Percentiles rank a stretch among this genome's conserved stretches.
Evolutionary conservation across 177 flowering plant genomes (phyloP).

Genomic region (Vitis hybrid): DNA sequence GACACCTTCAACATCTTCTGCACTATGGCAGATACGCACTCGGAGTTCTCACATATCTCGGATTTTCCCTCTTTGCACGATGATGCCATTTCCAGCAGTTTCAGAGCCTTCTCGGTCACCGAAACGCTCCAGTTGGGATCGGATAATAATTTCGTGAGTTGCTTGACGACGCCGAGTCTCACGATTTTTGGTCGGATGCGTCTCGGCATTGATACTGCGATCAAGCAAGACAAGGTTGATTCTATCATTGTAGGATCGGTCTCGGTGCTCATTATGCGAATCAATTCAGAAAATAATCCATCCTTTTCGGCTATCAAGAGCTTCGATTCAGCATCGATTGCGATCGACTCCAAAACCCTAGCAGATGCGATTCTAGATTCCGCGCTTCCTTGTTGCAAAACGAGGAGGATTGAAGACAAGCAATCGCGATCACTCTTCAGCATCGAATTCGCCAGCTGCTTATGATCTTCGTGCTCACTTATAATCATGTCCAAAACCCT

Average conservation of each 20-base stretch:
- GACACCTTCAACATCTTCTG: constrained; percentile 69
- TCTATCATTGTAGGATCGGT: constrained; percentile 27
- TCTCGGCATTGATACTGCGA: constrained; percentile 38
- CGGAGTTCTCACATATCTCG: constrained; percentile 48
- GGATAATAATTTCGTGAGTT: constrained; percentile 25
- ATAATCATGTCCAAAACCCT: constrained; percentile 23
- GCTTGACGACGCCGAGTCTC: constrained; percentile 33
- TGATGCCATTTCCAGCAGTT: constrained; percentile 56
- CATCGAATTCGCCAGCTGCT: constrained; percentile 13
- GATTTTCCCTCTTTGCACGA: constrained; percentile 63
- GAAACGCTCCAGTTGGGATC: constrained; percentile 24
- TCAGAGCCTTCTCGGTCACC: constrained; percentile 47
- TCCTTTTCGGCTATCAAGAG: constrained; percentile 31
- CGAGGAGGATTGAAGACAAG: constrained; percentile 25
- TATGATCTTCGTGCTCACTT: constrained; percentile 6
- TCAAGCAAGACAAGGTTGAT: constrained; percentile 36
- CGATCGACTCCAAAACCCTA: constrained; percentile 42
- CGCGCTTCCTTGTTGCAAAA: constrained; percentile 29
- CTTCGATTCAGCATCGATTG: constrained; percentile 38
- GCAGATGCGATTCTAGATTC: constrained; percentile 37
- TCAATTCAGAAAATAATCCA: constrained; percentile 24
- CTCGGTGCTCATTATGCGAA: constrained; percentile 17
- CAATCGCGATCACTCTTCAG: constrained; percentile 21
- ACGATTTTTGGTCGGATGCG: constrained; percentile 37
- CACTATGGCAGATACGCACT: constrained; percentile 45